phyloP scores from a whole-genome alignment of 495 filamentous ascomycete species.

The Staphylotrichum longicolle region DNA sequence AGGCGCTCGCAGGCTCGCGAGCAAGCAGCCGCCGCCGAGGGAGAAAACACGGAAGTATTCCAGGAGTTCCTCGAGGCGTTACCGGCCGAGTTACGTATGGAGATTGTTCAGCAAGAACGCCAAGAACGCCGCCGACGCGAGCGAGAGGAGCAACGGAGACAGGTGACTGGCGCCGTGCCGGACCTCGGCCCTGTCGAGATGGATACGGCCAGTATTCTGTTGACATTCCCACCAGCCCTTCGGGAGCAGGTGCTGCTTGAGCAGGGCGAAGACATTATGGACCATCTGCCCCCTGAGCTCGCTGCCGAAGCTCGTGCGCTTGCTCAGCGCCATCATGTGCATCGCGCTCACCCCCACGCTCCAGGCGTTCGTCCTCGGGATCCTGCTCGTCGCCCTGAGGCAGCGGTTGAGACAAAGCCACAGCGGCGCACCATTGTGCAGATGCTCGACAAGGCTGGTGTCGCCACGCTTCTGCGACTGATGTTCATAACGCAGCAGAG shows the following conservation, averaged over 20 bases:
- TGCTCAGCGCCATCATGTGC: constrained; percentile 31
- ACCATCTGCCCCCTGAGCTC: constrained; percentile 79
- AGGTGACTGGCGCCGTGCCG: constrained; percentile 53
- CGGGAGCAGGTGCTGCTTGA: constrained; percentile 85
- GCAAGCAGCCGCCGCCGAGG: constrained; percentile 55
- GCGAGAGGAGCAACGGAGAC: constrained; percentile 65
- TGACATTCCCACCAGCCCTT: constrained; percentile 81
- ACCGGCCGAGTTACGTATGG: constrained; percentile 82
- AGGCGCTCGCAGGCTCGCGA: constrained; percentile 77
- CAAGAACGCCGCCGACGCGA: constrained; percentile 86
- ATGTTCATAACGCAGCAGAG: constrained; percentile 95
- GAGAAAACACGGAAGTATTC: constrained; percentile 85
- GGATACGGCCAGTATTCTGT: constrained; percentile 88
- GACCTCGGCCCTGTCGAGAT: constrained; percentile 71
- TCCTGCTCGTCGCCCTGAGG: constrained; percentile 30
- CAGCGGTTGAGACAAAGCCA: constrained; percentile 53
- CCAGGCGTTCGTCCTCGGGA: constrained; percentile 30
- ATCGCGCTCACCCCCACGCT: constrained; percentile 25
- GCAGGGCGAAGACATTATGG: constrained; percentile 83
- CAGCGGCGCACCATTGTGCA: constrained; percentile 80
- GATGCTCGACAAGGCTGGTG: constrained; percentile 93
- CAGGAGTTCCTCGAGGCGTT: constrained; percentile 93
- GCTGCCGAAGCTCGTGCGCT: constrained; percentile 77
- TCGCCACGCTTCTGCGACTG: constrained; percentile 88
- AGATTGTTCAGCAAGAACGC: constrained; percentile 85